A percentile compares a stretch with the other conserved stretches of the same genome.
Conservation (phyloP, 148 eudicot genomes). For the Fallopia convolvulus region DNA sequence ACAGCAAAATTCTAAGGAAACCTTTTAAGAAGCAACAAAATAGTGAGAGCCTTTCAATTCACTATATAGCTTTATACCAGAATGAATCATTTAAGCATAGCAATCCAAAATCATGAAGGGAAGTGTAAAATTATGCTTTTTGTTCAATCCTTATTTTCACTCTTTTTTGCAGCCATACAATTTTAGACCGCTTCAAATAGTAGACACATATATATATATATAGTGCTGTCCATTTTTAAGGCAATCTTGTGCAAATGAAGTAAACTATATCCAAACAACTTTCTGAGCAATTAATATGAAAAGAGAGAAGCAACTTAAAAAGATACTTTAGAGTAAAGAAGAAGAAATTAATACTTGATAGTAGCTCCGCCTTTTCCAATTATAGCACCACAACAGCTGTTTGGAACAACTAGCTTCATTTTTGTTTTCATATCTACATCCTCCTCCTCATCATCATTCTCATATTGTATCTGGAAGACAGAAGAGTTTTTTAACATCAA, state of each 20-base stretch:
- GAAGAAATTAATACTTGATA: slow-evolving; percentile 52
- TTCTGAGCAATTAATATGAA: neutral
- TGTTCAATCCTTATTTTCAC: neutral
- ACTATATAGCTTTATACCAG: neutral
- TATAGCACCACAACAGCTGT: slow-evolving; percentile 93
- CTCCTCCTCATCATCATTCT: slow-evolving; percentile 67
- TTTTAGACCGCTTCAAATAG: neutral
- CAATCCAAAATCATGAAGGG: neutral
- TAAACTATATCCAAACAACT: neutral
- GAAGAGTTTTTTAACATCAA: neutral
- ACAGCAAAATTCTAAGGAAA: neutral
- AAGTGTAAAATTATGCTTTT: neutral
- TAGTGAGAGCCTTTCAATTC: neutral
- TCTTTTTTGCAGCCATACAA: neutral
- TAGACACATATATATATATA: neutral
- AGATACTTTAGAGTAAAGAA: neutral
- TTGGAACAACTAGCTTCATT: slow-evolving; percentile 79
- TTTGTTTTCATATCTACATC: slow-evolving; percentile 46
- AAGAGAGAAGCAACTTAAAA: slow-evolving; percentile 4
- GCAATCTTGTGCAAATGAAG: neutral
- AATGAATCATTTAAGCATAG: neutral
- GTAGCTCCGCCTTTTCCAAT: slow-evolving; percentile 94
- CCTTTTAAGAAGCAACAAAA: neutral
- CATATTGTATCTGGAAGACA: slow-evolving; percentile 53
- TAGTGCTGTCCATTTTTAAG: neutral